Evolutionary conservation across 2,329 filamentous ascomycete genomes (phyloP), one percentile per base, ranked within the genome.

Genomic region (Orbilia ellipsospora): DNA sequence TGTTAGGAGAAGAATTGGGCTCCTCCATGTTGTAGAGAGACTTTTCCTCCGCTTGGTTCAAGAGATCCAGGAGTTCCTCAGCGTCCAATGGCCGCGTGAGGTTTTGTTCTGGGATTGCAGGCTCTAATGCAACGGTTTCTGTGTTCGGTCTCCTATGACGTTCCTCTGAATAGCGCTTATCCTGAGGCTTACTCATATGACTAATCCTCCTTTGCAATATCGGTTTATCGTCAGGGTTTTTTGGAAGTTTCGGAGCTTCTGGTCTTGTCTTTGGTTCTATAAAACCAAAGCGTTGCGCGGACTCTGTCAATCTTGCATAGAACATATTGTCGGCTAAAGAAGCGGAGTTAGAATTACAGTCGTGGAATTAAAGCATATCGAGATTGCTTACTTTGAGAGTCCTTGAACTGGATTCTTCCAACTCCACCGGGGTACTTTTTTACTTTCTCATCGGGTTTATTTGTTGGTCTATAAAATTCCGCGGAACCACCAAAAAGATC

Each of bases 1-100:
- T 63, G 5, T 52, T 56, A 13, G 67, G 59, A 16, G 61, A 50
- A 20, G 23, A 18, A 16, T 61, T 64, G 2, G 59, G 57, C 15
- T 63, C 64, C 36, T 68, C 64, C 64, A 75, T 64, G 44, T 65
- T 51, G 28, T 69, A 75, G 15, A 75, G 45, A 7, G 69, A 10
- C 42, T 77, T 77, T 18, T 77, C 67, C 15, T 72, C 67, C 4
- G 73, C 66, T 42, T 72, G 73, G 50, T 72, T 77, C 8, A 77
- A 52, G 28, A 77, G 61, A 28, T 70, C 67, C 15, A 77, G 62
- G 20, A 77, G 36, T 42, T 77, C 73, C 16, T 77, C 73, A 1
- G 73, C 73, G 51, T 77, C 73, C 18, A 77, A 50, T 2, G 73
- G 73, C 36, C 73, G 57, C 4, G 73, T 66, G n/a, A 77, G 48